These are phyloP conservation scores for Podila clonocystis DNA, from an alignment of 192 early-diverging fungal genomes.

Conservation along the genomic window DNA sequence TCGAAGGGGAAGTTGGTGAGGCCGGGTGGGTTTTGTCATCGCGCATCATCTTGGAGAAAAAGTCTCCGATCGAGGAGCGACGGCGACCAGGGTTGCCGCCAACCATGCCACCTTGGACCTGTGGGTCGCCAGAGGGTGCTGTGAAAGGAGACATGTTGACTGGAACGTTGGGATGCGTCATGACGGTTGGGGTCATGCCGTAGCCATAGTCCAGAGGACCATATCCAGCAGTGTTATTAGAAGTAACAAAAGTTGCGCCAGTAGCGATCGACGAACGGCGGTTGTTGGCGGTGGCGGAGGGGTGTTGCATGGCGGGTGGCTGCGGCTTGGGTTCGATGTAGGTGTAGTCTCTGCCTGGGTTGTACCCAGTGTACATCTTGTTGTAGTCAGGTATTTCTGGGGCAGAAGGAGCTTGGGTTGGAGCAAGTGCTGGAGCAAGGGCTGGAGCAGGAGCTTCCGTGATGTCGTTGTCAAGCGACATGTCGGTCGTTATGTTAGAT, in stretches of 20 bases:
- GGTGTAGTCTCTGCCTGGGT: background rate
- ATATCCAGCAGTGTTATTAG: background rate
- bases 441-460: too few species aligned
- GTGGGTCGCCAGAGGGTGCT: background rate
- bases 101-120: background rate
- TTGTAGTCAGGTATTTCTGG: slow-evolving; percentile 18
- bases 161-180: background rate
- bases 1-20: too few species aligned
- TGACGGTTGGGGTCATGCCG: background rate
- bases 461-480: too few species aligned
- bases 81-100: background rate
- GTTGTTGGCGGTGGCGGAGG: background rate
- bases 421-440: too few species aligned
- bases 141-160: slow-evolving; percentile 16
- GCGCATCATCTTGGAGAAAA: background rate
- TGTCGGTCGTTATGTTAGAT: too few species aligned
- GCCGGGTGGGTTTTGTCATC: background rate
- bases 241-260: too few species aligned
- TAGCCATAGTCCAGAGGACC: slow-evolving; percentile 14
- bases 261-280: background rate
- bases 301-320: too few species aligned
- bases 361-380: slow-evolving; percentile 12
- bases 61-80: background rate
- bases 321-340: background rate
- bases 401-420: too few species aligned